Conservation (phyloP, 2,329 filamentous ascomycete genomes). For the Sporothrix brunneoviolacea region DNA sequence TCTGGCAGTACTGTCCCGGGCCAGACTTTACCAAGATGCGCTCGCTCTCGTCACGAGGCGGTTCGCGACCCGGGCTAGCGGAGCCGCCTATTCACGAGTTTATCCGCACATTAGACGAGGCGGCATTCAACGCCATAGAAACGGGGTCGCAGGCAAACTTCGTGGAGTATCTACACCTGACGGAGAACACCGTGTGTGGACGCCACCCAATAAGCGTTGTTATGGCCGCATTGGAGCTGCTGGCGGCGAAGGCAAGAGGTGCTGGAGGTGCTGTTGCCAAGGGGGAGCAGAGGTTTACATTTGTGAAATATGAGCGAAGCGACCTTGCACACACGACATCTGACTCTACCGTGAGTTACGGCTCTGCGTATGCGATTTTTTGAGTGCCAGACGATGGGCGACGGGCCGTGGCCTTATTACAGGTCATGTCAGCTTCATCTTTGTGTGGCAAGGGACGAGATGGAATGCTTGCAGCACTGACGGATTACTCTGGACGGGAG, state of each 20-base stretch:
- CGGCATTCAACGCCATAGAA: slow-evolving; percentile 79
- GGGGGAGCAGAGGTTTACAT: slow-evolving; percentile 50
- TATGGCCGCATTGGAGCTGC: slow-evolving; percentile 76
- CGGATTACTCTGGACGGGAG: too few species aligned
- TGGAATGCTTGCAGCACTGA: neutral
- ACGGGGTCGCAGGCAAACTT: slow-evolving; percentile 67
- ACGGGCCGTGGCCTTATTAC: too few species aligned
- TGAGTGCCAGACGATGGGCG: slow-evolving; percentile 35
- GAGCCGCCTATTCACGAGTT: slow-evolving; percentile 68
- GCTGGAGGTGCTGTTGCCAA: neutral
- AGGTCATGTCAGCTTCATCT: too few species aligned
- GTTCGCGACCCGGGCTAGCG: slow-evolving; percentile 27
- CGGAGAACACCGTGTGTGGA: slow-evolving; percentile 88
- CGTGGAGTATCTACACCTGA: slow-evolving; percentile 59
- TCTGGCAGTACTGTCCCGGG: slow-evolving; percentile 66
- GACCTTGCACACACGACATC: slow-evolving; percentile 57
- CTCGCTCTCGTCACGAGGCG: slow-evolving; percentile 26
- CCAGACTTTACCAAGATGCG: slow-evolving; percentile 34
- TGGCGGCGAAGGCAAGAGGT: slow-evolving; percentile 33
- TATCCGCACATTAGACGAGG: slow-evolving; percentile 71
- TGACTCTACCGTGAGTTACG: slow-evolving; percentile 92
- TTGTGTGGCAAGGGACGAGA: too few species aligned
- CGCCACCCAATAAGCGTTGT: slow-evolving; percentile 89
- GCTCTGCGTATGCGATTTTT: slow-evolving; percentile 78
- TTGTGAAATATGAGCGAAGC: slow-evolving; percentile 84